Base-by-base conservation (phyloP, 2,329 filamentous ascomycete species). In the Myriangium duriaei region DNA sequence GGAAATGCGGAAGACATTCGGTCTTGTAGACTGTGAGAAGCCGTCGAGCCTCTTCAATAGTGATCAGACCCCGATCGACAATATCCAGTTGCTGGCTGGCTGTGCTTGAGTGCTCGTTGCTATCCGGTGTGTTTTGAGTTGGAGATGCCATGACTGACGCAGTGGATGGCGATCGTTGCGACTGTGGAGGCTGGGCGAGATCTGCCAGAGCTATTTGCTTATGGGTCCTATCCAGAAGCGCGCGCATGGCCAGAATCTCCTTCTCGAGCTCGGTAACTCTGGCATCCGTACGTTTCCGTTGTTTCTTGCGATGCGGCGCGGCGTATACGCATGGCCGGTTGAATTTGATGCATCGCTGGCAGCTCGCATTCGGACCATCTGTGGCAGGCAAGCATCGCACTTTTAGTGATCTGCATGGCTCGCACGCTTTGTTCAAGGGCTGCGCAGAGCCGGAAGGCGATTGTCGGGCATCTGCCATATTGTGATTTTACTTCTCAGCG, bases 1-100 rank as follows among this genome's bases (percentile, higher is more conserved):
- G 77, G 37, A 79, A 64, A 45, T 80, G 76, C 2, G 61, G 62
- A 12, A 67, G 62, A 69, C 81, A 79, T 32, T 68, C 61, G 11
- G 68, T 64, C 26, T 65, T 71, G 53, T 80, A 82, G 7, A 70
- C 64, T 15, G 61, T 53, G 44, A 79, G 74, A 31, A 79, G 62
- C 39, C 66, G 60, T 2, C 61, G 56, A 1, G 76, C 76, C 42
- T 65, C 60, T 2, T 71, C 68, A 52, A 69, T 61, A 2, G 67
- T 70, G 19, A 81, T 53, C 29, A 80, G 49, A 1, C 74, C 74
- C 7, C 72, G 66, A 45, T 78, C 74, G 28, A 81, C 60, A 11
- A 63, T 54, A 49, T 65, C 62, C 32, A 46, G 42, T 47, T 43
- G 24, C 46, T 33, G 13, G 30, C 18, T 24, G 42, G 39, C 33